Conservation (phyloP, 2,329 filamentous ascomycete species). For the Paecilomyces dactylethromorphus region DNA sequence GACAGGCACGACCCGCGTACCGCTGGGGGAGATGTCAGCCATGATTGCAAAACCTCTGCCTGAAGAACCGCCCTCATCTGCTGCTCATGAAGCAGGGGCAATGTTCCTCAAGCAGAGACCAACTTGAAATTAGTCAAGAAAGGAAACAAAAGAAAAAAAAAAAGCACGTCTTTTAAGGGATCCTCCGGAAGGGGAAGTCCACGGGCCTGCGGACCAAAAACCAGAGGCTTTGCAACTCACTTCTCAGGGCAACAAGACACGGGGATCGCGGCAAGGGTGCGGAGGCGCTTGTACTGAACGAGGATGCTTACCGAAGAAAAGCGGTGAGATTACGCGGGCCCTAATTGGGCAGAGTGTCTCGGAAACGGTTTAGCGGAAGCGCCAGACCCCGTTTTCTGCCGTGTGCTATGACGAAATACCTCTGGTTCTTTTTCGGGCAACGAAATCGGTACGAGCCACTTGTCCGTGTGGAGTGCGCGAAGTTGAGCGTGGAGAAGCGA, state of each 20-base stretch:
- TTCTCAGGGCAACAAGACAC: neutral
- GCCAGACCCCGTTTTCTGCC: neutral
- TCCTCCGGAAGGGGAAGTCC: neutral
- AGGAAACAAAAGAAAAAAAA: conserved; percentile 2
- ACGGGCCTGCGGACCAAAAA: conserved; percentile 11
- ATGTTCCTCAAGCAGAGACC: conserved; percentile 15
- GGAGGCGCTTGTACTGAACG: neutral
- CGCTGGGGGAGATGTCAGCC: conserved; percentile 28
- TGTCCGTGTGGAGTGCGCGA: neutral
- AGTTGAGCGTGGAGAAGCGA: no score
- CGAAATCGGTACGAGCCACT: neutral
- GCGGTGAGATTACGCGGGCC: conserved; percentile 2
- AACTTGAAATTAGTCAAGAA: conserved; percentile 4
- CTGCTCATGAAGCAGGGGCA: conserved; percentile 4
- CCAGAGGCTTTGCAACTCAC: neutral
- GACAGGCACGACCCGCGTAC: conserved; percentile 38
- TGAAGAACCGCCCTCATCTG: conserved; percentile 31
- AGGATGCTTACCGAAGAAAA: conserved; percentile 3
- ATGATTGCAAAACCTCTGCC: conserved; percentile 27
- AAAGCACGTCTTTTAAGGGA: conserved; percentile 6
- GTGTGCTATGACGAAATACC: conserved; percentile 6
- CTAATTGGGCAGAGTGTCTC: neutral
- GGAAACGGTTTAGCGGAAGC: neutral
- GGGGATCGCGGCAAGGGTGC: conserved; percentile 5
- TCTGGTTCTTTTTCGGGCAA: no score